Evolutionary conservation across 306 rosid genomes (phyloP).

Genomic region (Quercus variabilis): DNA sequence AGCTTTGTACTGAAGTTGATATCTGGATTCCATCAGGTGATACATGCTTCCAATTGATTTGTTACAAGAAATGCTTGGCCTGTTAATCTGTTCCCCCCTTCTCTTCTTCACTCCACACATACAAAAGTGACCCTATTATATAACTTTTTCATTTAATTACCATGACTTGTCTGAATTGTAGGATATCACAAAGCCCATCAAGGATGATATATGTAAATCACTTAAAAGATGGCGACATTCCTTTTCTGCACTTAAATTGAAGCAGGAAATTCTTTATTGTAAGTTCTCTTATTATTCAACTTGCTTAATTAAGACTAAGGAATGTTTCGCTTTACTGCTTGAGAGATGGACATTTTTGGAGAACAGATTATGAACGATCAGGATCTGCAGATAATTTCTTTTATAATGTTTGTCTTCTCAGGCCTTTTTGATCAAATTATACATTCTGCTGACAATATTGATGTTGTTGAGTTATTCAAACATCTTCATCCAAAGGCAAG

Average conservation of each 20-base stretch:
- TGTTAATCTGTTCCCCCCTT: not conserved
- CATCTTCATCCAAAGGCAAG: conserved; percentile 92
- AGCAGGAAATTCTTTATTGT: conserved; percentile 92
- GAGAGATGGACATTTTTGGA: not conserved
- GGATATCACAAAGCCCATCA: conserved; percentile 91
- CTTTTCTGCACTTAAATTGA: conserved; percentile 90
- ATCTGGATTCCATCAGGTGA: conserved; percentile 91
- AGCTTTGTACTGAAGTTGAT: conserved; percentile 72
- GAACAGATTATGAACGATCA: not conserved
- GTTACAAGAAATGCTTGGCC: not conserved
- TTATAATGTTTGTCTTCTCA: conserved; percentile 25
- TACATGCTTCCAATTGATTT: not conserved
- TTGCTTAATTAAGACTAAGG: not conserved
- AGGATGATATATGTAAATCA: conserved; percentile 70
- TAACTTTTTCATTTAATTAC: not conserved
- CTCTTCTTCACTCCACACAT: not conserved
- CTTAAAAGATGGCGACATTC: conserved; percentile 82
- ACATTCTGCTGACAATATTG: conserved; percentile 91
- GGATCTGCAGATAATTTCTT: not conserved
- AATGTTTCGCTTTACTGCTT: not conserved
- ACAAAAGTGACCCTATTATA: not conserved
- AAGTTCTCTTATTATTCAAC: conserved; percentile 29
- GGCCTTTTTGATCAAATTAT: conserved; percentile 96
- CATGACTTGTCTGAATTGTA: conserved; percentile 24
- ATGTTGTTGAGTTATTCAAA: conserved; percentile 77